Percentiles rank a stretch among this genome's conserved stretches.
phyloP scores from a whole-genome alignment of 2,329 filamentous ascomycete genomes.

The Fusarium mundagurra region DNA sequence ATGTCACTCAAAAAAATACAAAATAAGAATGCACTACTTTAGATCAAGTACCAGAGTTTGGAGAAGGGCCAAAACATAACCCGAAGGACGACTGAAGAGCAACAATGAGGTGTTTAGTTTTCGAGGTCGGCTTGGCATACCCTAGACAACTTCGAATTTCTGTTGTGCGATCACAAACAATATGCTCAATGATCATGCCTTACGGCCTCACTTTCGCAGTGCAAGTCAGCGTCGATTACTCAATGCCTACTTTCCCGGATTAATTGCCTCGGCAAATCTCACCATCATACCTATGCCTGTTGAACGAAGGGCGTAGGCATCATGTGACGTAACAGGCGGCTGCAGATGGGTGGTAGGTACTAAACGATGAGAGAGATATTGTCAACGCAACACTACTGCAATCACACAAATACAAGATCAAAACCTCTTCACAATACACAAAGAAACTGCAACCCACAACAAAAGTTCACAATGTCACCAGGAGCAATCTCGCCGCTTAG shows the following conservation, averaged over 20 bases:
- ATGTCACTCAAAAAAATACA: background rate
- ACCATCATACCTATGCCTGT: background rate
- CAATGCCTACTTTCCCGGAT: background rate
- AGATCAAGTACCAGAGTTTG: background rate
- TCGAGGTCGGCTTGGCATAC: background rate
- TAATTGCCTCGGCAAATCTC: background rate
- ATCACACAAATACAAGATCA: background rate
- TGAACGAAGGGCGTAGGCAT: slow-evolving; percentile 30
- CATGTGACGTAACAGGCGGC: slow-evolving; percentile 30
- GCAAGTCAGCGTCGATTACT: background rate
- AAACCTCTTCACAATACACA: background rate
- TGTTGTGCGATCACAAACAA: background rate
- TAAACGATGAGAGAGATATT: background rate
- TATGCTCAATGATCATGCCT: background rate
- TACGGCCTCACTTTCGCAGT: background rate
- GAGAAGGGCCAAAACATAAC: background rate
- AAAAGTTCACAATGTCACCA: slow-evolving; percentile 38
- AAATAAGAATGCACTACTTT: background rate
- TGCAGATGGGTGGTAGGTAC: background rate
- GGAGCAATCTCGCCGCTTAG: slow-evolving; percentile 39
- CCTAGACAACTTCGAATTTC: background rate
- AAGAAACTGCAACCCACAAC: background rate
- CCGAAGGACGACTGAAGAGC: background rate
- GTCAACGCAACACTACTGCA: background rate
- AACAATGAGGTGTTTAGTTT: background rate